phyloP scores from a whole-genome alignment of 345 rosid species.

The Dimocarpus longan region DNA sequence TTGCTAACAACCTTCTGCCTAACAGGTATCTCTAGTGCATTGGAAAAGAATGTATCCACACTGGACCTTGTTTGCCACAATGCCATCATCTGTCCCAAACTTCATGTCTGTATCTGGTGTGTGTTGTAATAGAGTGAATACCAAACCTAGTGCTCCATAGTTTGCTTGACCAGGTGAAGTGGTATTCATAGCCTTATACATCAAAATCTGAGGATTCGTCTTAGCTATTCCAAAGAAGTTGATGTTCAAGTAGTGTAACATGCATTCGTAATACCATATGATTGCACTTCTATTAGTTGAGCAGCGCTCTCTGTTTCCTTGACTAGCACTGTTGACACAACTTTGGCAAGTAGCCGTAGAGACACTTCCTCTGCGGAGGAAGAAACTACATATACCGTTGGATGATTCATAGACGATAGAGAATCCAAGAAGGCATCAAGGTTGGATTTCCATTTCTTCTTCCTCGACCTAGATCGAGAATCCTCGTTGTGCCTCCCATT shows the following conservation, averaged over 20 bases:
- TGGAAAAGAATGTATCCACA: conserved; percentile 30
- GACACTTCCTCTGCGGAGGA: conserved; percentile 33
- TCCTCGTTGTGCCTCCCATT: no score
- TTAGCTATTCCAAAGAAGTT: conserved; percentile 16
- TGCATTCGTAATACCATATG: conserved; percentile 29
- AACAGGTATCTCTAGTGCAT: conserved; percentile 32
- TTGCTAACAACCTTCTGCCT: not conserved
- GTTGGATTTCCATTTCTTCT: no score
- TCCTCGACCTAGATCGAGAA: no score
- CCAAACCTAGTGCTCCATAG: conserved; percentile 5
- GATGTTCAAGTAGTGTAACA: conserved; percentile 33
- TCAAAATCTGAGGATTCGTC: not conserved
- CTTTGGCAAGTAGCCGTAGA: not conserved
- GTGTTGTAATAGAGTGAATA: not conserved
- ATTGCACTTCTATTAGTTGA: conserved; percentile 23
- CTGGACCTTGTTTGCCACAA: not conserved
- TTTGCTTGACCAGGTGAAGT: not conserved
- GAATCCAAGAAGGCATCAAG: not conserved
- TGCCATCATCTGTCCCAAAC: not conserved
- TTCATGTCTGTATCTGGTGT: not conserved
- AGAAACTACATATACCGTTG: conserved; percentile 21
- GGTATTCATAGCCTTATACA: not conserved
- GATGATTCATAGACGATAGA: conserved; percentile 17
- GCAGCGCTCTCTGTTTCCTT: not conserved
- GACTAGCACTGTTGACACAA: conserved; percentile 24